Evolutionary conservation across 1,284 basidiomycete species (phyloP), one percentile per base, ranked within the genome.

Genomic region (Cutaneotrichosporon daszewskae): DNA sequence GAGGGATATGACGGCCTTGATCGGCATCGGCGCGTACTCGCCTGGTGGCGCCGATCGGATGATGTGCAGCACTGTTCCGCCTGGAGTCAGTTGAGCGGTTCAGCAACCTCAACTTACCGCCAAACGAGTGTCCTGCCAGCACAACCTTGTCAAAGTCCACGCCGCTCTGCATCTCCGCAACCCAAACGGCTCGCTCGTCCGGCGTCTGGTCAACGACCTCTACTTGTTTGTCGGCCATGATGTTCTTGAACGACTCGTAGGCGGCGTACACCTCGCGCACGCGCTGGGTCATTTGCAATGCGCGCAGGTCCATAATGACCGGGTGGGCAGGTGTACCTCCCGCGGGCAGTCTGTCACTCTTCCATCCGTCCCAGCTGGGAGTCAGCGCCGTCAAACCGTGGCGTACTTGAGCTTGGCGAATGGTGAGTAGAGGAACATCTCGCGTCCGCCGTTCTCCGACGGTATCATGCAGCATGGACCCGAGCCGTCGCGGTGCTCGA

Each of bases 401-500:
- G n/a, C n/a, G n/a, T n/a, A n/a, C n/a, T n/a, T n/a, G n/a, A n/a
- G n/a, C n/a, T n/a, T n/a, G n/a, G n/a, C n/a, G n/a, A n/a, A n/a
- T n/a, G n/a, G n/a, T n/a, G n/a, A n/a, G n/a, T n/a, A n/a, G n/a
- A n/a, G n/a, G n/a, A n/a, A n/a, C n/a, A n/a, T n/a, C n/a, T n/a
- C n/a, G n/a, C n/a, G n/a, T n/a, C n/a, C n/a, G n/a, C n/a, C n/a
- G n/a, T n/a, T n/a, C n/a, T n/a, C n/a, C n/a, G n/a, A n/a, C n/a
- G n/a, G n/a, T n/a, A n/a, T n/a, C n/a, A n/a, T n/a, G n/a, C n/a
- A n/a, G n/a, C 27, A 29, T 3, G 80, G 79, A 1, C 76, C 81
- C 2, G 81, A 82, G 0, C 85, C 85, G 63, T 89, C 86, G 14
- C 79, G 75, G 60, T 88, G 86, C 59, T 87, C 84, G 31, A 88